Conservation (phyloP, 495 filamentous ascomycete genomes). For the Diplogelasinospora grovesii region DNA sequence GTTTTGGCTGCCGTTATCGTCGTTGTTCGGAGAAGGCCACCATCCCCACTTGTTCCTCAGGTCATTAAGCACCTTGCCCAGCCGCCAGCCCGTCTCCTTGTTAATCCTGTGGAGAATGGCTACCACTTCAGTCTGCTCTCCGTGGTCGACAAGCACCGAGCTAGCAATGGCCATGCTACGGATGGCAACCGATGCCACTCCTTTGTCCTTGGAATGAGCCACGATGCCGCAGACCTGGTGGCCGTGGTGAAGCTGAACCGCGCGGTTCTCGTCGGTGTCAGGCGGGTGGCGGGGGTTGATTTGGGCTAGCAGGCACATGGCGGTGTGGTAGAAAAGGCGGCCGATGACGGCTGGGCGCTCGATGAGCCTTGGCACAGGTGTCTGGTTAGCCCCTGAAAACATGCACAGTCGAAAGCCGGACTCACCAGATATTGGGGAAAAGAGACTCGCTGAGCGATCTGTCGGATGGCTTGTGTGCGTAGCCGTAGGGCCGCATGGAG, state of each 20-base stretch:
- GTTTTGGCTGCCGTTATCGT: neutral
- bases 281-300: constrained; percentile 56
- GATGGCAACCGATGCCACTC: constrained; percentile 68
- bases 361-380: constrained; percentile 52
- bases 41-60: constrained; percentile 76
- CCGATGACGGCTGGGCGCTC: constrained; percentile 75
- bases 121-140: constrained; percentile 81
- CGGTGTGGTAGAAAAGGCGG: constrained; percentile 86
- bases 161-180: constrained; percentile 73
- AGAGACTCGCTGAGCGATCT: too few species aligned
- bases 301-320: constrained; percentile 72
- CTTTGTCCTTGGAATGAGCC: constrained; percentile 74
- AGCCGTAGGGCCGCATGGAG: constrained; percentile 82
- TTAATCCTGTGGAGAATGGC: constrained; percentile 65
- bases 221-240: constrained; percentile 82
- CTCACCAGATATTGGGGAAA: constrained; percentile 89
- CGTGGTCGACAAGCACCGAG: constrained; percentile 58
- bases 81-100: constrained; percentile 72
- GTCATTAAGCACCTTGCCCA: constrained; percentile 59
- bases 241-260: constrained; percentile 62
- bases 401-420: neutral
- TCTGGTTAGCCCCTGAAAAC: constrained; percentile 12
- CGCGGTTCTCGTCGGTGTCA: constrained; percentile 59
- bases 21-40: constrained; percentile 20
- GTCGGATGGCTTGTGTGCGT: constrained; percentile 57